phyloP scores from a whole-genome alignment of 1,139 yeast species.

The Eremothecium sinecaudum region DNA sequence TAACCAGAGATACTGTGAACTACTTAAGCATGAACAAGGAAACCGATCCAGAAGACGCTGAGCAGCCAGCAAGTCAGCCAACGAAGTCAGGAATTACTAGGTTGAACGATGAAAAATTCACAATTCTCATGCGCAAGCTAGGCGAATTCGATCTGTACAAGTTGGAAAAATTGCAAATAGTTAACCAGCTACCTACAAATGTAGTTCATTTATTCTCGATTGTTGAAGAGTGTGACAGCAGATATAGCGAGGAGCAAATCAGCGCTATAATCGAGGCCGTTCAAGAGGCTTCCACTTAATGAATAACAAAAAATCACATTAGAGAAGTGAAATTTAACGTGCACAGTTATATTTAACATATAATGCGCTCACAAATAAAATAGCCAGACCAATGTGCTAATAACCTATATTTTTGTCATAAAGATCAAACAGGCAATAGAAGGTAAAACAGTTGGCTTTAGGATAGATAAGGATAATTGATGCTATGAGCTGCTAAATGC shows the following conservation, averaged over 20 bases:
- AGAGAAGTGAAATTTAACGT: no score
- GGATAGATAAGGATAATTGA: no score
- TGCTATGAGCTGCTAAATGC: no score
- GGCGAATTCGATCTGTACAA: slow-evolving; percentile 57
- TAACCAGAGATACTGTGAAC: slow-evolving; percentile 49
- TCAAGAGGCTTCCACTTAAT: background rate
- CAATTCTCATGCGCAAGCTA: slow-evolving; percentile 43
- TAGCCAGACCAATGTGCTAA: no score
- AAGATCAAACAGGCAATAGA: no score
- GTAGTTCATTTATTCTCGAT: slow-evolving; percentile 70
- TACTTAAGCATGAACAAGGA: slow-evolving; percentile 24
- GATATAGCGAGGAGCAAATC: slow-evolving; percentile 59
- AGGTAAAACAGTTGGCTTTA: no score
- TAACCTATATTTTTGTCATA: no score
- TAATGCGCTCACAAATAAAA: no score
- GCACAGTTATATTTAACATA: no score
- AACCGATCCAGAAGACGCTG: slow-evolving; percentile 8
- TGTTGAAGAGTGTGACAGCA: slow-evolving; percentile 84
- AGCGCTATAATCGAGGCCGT: slow-evolving; percentile 46
- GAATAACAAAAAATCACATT: no score
- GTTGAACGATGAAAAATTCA: slow-evolving; percentile 38
- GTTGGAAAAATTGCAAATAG: slow-evolving; percentile 75
- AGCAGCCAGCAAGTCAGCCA: background rate
- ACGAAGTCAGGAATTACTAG: slow-evolving; percentile 17
- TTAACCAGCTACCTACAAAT: slow-evolving; percentile 70